Conservation (phyloP, 2,329 filamentous ascomycete genomes). For the Ilyonectria robusta region DNA sequence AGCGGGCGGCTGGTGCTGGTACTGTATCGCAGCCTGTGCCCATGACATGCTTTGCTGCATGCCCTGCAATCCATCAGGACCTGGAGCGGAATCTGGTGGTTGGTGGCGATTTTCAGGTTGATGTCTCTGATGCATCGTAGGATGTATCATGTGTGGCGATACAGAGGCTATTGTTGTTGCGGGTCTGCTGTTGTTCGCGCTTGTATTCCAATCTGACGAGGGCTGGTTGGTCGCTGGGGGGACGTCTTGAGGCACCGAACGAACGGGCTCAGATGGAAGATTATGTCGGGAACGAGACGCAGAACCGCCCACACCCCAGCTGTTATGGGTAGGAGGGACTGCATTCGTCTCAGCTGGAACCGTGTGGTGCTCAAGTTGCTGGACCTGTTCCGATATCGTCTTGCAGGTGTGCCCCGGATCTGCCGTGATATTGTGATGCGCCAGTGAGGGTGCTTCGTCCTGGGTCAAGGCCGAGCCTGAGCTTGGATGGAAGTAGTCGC, state of each 20-base stretch:
- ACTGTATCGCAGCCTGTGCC: conserved; percentile 40
- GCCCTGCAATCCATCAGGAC: conserved; percentile 24
- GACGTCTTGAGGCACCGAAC: conserved; percentile 10
- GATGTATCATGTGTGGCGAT: conserved; percentile 36
- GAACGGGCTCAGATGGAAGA: conserved; percentile 37
- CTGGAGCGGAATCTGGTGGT: conserved; percentile 26
- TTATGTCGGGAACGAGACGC: conserved; percentile 29
- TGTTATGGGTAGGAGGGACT: conserved; percentile 32
- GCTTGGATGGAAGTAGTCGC: conserved; percentile 49
- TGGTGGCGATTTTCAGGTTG: conserved; percentile 27
- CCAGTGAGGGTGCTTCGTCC: conserved; percentile 34
- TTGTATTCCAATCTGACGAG: conserved; percentile 35
- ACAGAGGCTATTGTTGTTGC: conserved; percentile 26
- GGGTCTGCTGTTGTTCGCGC: conserved; percentile 15
- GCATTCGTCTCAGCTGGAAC: conserved; percentile 14
- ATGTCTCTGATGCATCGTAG: conserved; percentile 19
- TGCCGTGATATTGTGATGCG: conserved; percentile 31
- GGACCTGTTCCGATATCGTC: conserved; percentile 31
- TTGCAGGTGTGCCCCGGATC: conserved; percentile 28
- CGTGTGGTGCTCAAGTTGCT: conserved; percentile 24
- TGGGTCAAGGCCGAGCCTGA: conserved; percentile 47
- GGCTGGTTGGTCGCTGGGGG: conserved; percentile 28
- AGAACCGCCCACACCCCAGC: conserved; percentile 29
- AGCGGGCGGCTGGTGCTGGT: conserved; percentile 48
- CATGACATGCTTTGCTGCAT: conserved; percentile 12